These are phyloP conservation scores for Triticum dicoccoides DNA, from an alignment of 176 grass and related monocot genomes.

Conservation along the genomic window DNA sequence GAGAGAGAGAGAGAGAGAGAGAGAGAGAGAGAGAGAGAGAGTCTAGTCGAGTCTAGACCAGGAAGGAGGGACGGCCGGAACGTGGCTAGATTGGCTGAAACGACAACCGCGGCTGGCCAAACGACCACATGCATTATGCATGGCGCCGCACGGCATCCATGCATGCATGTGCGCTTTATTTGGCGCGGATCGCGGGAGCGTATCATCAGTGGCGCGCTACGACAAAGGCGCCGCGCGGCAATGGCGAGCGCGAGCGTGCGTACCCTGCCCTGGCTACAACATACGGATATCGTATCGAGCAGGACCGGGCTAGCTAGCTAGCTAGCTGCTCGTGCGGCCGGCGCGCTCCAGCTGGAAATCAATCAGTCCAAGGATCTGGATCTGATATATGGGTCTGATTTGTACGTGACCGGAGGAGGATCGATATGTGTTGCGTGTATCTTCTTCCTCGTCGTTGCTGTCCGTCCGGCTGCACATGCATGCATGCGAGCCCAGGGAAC, in stretches of 20 bases:
- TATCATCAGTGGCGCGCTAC: background rate
- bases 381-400: background rate
- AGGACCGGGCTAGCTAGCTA: no score
- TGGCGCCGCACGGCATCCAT: no score
- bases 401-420: background rate
- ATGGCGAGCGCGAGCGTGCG: background rate
- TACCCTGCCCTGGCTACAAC: no score
- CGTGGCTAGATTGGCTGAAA: no score
- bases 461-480: background rate
- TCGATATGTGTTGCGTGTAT: background rate
- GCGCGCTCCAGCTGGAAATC: background rate
- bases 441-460: background rate
- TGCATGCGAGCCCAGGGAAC: no score
- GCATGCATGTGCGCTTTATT: background rate
- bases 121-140: background rate
- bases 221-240: background rate
- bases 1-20: no score
- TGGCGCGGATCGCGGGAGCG: background rate
- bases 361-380: background rate
- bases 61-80: no score
- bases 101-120: no score
- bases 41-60: no score
- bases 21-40: no score
- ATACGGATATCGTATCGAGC: no score
- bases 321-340: background rate